These are phyloP conservation scores for Heliosperma pusillum DNA, from an alignment of 148 eudicot species.

Conservation along the genomic window DNA sequence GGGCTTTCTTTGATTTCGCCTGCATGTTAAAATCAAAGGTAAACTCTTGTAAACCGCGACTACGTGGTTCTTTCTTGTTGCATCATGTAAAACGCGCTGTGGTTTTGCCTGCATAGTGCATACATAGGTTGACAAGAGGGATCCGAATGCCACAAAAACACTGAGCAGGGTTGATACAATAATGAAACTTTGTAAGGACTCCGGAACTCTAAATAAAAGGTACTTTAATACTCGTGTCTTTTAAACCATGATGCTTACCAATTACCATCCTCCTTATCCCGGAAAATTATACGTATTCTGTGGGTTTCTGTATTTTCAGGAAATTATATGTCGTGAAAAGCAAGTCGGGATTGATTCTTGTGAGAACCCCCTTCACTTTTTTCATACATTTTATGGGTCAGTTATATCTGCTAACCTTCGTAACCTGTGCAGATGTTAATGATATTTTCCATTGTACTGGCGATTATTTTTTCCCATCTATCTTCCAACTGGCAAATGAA, in stretches of 20 bases:
- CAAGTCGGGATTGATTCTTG: conserved; percentile 38
- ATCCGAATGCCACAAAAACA: conserved; percentile 69
- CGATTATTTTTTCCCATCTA: conserved; percentile 44
- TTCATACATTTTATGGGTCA: too few species aligned
- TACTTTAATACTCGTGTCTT: conserved; percentile 14
- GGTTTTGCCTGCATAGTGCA: background rate
- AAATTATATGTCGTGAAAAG: conserved; percentile 49
- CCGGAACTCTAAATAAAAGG: conserved; percentile 65
- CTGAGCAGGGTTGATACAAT: conserved; percentile 55
- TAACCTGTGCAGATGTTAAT: conserved; percentile 50
- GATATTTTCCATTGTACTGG: conserved; percentile 46
- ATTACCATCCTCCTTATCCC: background rate
- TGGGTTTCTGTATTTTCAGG: conserved; percentile 31
- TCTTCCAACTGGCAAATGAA: conserved; percentile 32
- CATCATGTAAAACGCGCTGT: background rate
- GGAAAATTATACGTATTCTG: conserved; percentile 8
- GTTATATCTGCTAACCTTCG: background rate
- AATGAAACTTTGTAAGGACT: conserved; percentile 64
- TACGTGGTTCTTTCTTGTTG: too few species aligned
- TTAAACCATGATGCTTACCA: background rate
- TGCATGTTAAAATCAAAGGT: conserved; percentile 77
- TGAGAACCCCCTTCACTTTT: conserved; percentile 25
- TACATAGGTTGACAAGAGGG: conserved; percentile 53
- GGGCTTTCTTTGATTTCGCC: conserved; percentile 79
- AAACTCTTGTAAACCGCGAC: background rate